Conservation (phyloP, 345 rosid genomes). For the Populus tremula region DNA sequence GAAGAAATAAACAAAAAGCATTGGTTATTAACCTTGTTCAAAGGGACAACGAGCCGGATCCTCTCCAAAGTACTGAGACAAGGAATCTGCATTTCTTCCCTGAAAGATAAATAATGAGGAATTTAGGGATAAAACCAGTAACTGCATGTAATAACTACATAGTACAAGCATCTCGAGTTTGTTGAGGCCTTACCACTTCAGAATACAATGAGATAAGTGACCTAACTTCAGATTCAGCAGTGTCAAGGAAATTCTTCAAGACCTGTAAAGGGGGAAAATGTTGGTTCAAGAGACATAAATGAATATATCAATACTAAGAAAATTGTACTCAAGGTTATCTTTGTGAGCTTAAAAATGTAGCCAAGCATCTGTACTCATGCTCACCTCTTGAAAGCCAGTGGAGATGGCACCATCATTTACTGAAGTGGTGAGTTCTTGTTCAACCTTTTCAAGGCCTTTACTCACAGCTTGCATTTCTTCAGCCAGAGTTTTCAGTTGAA, state of each 20-base stretch:
- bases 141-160: neutral
- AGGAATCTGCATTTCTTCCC: conserved; percentile 96
- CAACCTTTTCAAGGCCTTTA: conserved; percentile 95
- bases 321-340: too few species aligned
- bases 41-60: conserved; percentile 98
- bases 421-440: conserved; percentile 81
- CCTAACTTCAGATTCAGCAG: conserved; percentile 91
- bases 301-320: too few species aligned
- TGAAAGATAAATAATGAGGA: conserved; percentile 30
- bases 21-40: conserved; percentile 72
- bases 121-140: conserved; percentile 18
- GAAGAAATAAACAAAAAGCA: conserved; percentile 8
- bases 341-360: neutral
- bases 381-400: conserved; percentile 81
- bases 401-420: conserved; percentile 82
- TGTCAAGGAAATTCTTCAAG: conserved; percentile 70
- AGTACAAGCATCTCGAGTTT: conserved; percentile 4
- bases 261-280: conserved; percentile 40
- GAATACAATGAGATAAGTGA: conserved; percentile 67
- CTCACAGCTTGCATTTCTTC: conserved; percentile 99
- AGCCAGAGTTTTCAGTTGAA: conserved; percentile 90
- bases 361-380: conserved; percentile 12
- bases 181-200: conserved; percentile 68
- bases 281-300: too few species aligned
- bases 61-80: conserved; percentile 93